Conservation (phyloP, 2,329 filamentous ascomycete genomes). For the Penicillium sp. region DNA sequence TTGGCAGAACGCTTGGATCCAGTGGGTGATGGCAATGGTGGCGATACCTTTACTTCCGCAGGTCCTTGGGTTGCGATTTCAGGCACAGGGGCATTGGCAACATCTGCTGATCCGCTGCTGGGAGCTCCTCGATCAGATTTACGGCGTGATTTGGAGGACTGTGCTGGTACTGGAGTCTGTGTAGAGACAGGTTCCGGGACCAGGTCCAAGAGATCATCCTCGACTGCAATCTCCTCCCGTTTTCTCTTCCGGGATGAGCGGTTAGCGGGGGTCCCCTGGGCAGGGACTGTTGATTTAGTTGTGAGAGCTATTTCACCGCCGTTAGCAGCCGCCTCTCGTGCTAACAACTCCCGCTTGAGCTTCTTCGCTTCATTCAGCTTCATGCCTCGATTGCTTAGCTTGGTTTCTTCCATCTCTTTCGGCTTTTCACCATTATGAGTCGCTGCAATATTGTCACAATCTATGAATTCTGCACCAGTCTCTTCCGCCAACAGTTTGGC, state of each 20-base stretch:
- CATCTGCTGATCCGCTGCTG: conserved; percentile 28
- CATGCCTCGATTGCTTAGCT: conserved; percentile 60
- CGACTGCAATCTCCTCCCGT: conserved; percentile 48
- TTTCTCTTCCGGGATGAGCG: conserved; percentile 54
- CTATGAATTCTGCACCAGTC: conserved; percentile 57
- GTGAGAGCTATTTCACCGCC: conserved; percentile 9
- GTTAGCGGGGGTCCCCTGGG: conserved; percentile 22
- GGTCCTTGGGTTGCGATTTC: conserved; percentile 13
- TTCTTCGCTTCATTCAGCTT: conserved; percentile 63
- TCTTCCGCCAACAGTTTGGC: conserved; percentile 54
- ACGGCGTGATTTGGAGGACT: conserved; percentile 22
- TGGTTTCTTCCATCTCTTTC: conserved; percentile 47
- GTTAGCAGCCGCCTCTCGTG: conserved; percentile 49
- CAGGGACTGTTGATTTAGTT: conserved; percentile 5
- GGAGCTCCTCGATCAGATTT: conserved; percentile 45
- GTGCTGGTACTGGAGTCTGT: not conserved
- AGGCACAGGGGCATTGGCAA: conserved; percentile 32
- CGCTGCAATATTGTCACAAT: conserved; percentile 52
- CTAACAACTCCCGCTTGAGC: conserved; percentile 56
- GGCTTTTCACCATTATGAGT: conserved; percentile 44
- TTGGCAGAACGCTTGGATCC: conserved; percentile 25
- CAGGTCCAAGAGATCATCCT: conserved; percentile 17
- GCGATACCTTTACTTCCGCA: conserved; percentile 21
- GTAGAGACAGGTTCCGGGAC: not conserved
- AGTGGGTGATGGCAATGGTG: conserved; percentile 24